Evolutionary conservation across 768 basidiomycete genomes (phyloP), one percentile per base, ranked within the genome.

Genomic region (Flagelloscypha sp.): DNA sequence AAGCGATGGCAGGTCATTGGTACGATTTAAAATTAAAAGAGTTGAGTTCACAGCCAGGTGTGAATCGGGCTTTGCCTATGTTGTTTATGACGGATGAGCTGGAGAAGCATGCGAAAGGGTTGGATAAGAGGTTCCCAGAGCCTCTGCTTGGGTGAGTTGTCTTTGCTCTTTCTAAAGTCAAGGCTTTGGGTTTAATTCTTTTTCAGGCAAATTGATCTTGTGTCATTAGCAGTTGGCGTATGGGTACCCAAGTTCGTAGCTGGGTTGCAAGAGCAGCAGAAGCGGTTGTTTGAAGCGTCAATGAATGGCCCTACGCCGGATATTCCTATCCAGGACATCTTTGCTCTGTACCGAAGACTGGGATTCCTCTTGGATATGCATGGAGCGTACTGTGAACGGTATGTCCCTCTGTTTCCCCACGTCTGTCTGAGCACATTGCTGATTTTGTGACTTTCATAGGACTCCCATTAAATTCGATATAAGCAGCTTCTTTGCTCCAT

Each of bases 321-420:
- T 43, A 74, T 90, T 3, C 85, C 83, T 1, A 89, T 93, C 31
- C 83, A 88, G 45, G 90, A 97, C 52, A 77, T 93, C 19, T 93
- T 95, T 47, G 71, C 80, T 2, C 61, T 98, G 10, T 97, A 92
- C 50, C 69, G 86, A 39, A 70, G 87, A 46, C 74, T 80, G 18
- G 82, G 76, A 54, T 74, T 75, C 10, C 52, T 97, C 13, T 33
- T 84, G 35, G 73, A 70, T n/a, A 87, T 97, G 84, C 78, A 77
- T 49, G 56, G 66, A 6, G 86, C 87, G 0, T 94, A 93, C 55
- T 80, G 76, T 47, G 69, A 85, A 1, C 61, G 74, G 93, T 93
- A 49, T 54, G 79, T 67, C 21, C 23, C 1, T 15, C 17, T 21
- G 5, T 15, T 3, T 33, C 18, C 6, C n/a, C n/a, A n/a, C n/a